Percentiles rank a stretch among this genome's conserved stretches.
phyloP scores from a whole-genome alignment of 179 eudicot species.

The Dionaea muscipula region DNA sequence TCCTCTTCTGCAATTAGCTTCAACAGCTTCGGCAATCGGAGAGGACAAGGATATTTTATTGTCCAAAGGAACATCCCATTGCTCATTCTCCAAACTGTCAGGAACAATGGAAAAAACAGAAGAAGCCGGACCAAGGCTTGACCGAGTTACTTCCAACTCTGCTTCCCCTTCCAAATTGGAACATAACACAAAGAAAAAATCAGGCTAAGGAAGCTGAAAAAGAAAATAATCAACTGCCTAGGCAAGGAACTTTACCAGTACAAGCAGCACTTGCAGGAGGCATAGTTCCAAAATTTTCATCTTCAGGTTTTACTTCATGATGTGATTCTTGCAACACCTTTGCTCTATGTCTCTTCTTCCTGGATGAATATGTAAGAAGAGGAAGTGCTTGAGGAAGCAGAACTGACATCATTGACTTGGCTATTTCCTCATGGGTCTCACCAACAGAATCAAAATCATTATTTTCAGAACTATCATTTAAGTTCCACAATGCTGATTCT shows the following conservation, averaged over 20 bases:
- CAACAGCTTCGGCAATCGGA: constrained; percentile 19
- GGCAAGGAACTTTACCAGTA: constrained; percentile 28
- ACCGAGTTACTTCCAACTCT: constrained; percentile 9
- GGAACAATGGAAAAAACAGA: constrained; percentile 31
- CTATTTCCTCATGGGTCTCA: constrained; percentile 37
- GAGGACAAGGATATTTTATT: constrained; percentile 17
- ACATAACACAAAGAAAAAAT: constrained; percentile 8
- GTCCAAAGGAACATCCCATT: constrained; percentile 14
- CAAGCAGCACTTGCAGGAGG: constrained; percentile 13
- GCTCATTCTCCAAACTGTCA: constrained; percentile 46
- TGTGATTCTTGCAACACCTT: constrained; percentile 19
- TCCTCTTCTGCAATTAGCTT: constrained; percentile 13
- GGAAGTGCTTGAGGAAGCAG: constrained; percentile 87
- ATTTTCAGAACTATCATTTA: constrained; percentile 35
- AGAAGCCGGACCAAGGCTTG: constrained; percentile 16
- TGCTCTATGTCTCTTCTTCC: constrained; percentile 43
- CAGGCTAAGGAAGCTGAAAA: background rate
- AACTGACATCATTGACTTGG: constrained; percentile 68
- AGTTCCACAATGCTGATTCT: constrained; percentile 17
- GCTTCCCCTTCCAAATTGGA: constrained; percentile 22
- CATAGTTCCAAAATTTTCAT: constrained; percentile 15
- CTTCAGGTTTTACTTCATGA: constrained; percentile 13
- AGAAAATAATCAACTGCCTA: background rate
- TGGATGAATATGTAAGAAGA: constrained; percentile 56
- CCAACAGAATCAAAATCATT: constrained; percentile 53